Evolutionary conservation across 2,329 filamentous ascomycete genomes (phyloP).

Genomic region (Monosporascus sp.): DNA sequence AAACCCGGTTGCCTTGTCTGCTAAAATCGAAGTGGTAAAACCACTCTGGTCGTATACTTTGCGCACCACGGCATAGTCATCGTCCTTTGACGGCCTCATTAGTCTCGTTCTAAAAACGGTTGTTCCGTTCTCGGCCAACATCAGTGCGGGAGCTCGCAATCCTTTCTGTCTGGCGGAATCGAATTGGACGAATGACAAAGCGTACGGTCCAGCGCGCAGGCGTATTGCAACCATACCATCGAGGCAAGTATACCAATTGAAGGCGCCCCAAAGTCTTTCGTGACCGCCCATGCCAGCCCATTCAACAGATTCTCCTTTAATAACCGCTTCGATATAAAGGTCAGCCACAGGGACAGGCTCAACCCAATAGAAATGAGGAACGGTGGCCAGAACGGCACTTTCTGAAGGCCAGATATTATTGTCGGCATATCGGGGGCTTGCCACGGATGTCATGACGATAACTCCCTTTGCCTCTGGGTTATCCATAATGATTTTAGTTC

Average conservation of each 20-base stretch:
- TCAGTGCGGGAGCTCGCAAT: not conserved
- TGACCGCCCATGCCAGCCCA: slow-evolving; percentile 18
- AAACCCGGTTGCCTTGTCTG: not conserved
- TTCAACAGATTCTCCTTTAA: slow-evolving; percentile 7
- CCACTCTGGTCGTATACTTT: not conserved
- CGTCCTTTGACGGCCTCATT: not conserved
- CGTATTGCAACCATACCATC: not conserved
- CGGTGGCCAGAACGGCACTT: slow-evolving; percentile 2
- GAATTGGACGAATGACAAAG: not conserved
- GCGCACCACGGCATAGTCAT: not conserved
- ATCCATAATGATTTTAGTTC: slow-evolving; percentile 6
- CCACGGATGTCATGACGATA: slow-evolving; percentile 11
- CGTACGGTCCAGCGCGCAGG: not conserved
- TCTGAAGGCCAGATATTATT: not conserved
- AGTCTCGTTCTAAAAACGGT: not conserved
- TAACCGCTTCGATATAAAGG: slow-evolving; percentile 6
- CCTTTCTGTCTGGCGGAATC: not conserved
- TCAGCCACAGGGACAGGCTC: slow-evolving; percentile 16
- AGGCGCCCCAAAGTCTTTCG: slow-evolving; percentile 18
- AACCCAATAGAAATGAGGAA: slow-evolving; percentile 14
- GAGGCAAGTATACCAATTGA: slow-evolving; percentile 12
- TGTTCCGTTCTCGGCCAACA: not conserved
- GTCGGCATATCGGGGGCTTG: slow-evolving; percentile 12
- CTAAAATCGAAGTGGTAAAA: not conserved
- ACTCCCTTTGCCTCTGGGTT: slow-evolving; percentile 9